Conservation (phyloP, 371 early-diverging fungal species). For the Mucor piriformis region DNA sequence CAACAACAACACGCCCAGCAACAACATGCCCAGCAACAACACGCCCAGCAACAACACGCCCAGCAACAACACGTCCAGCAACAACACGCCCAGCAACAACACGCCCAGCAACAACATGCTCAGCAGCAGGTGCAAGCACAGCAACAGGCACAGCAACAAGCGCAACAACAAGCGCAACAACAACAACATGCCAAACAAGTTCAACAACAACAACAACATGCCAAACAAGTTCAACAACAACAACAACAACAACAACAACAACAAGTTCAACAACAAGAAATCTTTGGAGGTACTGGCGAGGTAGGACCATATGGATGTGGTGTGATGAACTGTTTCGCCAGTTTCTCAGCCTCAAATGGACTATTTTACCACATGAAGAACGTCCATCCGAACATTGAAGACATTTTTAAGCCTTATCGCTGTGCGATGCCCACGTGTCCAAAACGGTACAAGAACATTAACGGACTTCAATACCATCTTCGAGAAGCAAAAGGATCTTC, state of each 20-base stretch:
- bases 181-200: background rate
- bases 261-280: constrained; percentile 5
- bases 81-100: background rate
- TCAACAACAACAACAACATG: background rate
- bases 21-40: constrained; percentile 1
- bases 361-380: constrained; percentile 73
- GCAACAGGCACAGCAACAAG: background rate
- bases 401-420: constrained; percentile 65
- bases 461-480: constrained; percentile 94
- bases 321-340: constrained; percentile 58
- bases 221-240: background rate
- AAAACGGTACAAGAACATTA: constrained; percentile 94
- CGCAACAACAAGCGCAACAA: constrained; percentile 1
- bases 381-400: constrained; percentile 53
- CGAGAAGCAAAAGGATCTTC: constrained; percentile 74
- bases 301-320: constrained; percentile 74
- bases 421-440: constrained; percentile 85
- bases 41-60: background rate
- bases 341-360: constrained; percentile 61
- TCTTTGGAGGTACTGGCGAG: constrained; percentile 13
- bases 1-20: constrained; percentile 6
- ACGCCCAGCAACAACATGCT: background rate
- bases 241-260: constrained; percentile 1
- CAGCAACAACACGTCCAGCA: background rate
- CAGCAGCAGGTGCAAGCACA: background rate